These are phyloP conservation scores for Leishmania guyanensis DNA, from an alignment of 208 protist species.

Conservation along the genomic window DNA sequence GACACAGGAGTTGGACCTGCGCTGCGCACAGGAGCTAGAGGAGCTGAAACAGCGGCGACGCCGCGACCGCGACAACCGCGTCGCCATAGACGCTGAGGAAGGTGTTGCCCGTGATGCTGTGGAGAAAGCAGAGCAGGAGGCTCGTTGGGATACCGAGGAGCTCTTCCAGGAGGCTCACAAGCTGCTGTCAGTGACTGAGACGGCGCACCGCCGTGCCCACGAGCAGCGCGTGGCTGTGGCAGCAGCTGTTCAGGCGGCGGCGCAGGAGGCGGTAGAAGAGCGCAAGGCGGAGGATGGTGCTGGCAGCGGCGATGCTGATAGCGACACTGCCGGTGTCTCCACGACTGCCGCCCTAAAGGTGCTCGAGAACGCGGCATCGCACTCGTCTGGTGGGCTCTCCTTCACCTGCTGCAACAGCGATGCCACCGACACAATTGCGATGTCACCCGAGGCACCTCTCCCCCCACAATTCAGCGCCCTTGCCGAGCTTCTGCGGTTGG, in stretches of 20 bases:
- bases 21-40: conserved; percentile 63
- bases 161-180: conserved; percentile 26
- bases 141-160: conserved; percentile 41
- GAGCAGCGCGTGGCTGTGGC: conserved; percentile 48
- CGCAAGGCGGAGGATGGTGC: not conserved
- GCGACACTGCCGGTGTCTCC: conserved; percentile 1
- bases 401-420: not conserved
- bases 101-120: conserved; percentile 23
- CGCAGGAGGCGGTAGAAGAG: conserved; percentile 17
- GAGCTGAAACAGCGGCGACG: conserved; percentile 48
- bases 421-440: not conserved
- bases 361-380: conserved; percentile 23
- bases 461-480: conserved; percentile 4
- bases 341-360: conserved; percentile 22
- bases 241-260: conserved; percentile 31
- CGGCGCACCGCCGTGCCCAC: conserved; percentile 40
- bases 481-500: conserved; percentile 41
- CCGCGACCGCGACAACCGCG: conserved; percentile 34
- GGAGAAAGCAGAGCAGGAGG: conserved; percentile 45
- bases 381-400: conserved; percentile 9
- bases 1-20: conserved; percentile 64
- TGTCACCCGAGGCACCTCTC: not conserved
- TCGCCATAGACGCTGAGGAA: conserved; percentile 39
- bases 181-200: conserved; percentile 23
- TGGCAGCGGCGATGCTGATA: not conserved